phyloP scores from a whole-genome alignment of 805 yeast genomes.

The Sungouiella thailandica region DNA sequence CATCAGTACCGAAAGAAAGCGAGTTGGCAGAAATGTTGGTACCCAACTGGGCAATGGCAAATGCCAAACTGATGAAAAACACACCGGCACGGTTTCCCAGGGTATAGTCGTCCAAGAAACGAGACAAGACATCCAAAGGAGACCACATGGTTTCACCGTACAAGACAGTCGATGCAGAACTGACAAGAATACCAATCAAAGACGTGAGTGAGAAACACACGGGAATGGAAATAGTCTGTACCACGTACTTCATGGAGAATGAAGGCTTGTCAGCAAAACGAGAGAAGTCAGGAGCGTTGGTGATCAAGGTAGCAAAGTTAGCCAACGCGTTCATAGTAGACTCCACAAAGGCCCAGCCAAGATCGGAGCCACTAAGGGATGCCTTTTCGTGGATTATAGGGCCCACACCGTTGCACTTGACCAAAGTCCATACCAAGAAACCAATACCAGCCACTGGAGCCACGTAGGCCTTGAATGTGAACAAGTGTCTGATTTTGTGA shows the following conservation, averaged over 20 bases:
- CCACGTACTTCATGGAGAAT: slow-evolving; percentile 35
- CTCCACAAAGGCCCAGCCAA: slow-evolving; percentile 79
- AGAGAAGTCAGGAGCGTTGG: slow-evolving; percentile 86
- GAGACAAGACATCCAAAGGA: slow-evolving; percentile 70
- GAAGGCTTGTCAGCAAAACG: slow-evolving; percentile 60
- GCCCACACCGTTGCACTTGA: slow-evolving; percentile 76
- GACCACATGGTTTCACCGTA: slow-evolving; percentile 76
- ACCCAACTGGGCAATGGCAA: slow-evolving; percentile 74
- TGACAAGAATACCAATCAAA: slow-evolving; percentile 77
- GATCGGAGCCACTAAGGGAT: slow-evolving; percentile 49
- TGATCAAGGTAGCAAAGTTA: slow-evolving; percentile 83
- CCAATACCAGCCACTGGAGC: slow-evolving; percentile 83
- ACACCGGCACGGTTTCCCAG: slow-evolving; percentile 74
- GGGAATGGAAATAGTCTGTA: slow-evolving; percentile 62
- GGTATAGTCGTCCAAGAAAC: slow-evolving; percentile 48
- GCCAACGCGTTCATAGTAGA: slow-evolving; percentile 78
- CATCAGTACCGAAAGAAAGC: slow-evolving; percentile 68
- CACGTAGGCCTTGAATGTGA: slow-evolving; percentile 72
- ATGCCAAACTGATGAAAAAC: slow-evolving; percentile 64
- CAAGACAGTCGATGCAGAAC: slow-evolving; percentile 67
- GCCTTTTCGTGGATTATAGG: slow-evolving; percentile 57
- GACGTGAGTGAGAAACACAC: slow-evolving; percentile 75
- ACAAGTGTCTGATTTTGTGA: slow-evolving; percentile 75
- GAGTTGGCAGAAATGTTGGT: slow-evolving; percentile 73
- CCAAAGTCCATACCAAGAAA: slow-evolving; percentile 78